Conservation (phyloP, 805 yeast species). For the Ascoidea tarda region DNA sequence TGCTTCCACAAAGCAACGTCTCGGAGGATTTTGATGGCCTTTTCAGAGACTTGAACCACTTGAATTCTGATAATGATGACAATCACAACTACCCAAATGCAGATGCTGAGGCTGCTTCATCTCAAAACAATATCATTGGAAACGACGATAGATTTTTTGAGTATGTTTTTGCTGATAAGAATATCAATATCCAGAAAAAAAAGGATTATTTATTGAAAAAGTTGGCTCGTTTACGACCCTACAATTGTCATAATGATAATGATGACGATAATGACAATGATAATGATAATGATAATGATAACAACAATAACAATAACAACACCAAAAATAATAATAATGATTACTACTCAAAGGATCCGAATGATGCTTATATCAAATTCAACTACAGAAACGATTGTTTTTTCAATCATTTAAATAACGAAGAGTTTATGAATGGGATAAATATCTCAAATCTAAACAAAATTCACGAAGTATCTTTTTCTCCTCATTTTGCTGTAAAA, state of each 20-base stretch:
- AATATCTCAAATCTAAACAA: neutral
- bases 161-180: neutral
- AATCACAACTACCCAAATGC: neutral
- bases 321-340: neutral
- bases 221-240: neutral
- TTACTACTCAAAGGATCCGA: neutral
- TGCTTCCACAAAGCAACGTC: neutral
- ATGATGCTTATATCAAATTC: neutral
- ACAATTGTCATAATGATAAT: neutral
- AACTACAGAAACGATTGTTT: constrained; percentile 1
- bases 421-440: neutral
- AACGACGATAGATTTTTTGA: neutral
- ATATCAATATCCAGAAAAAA: neutral
- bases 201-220: neutral
- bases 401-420: neutral
- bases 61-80: neutral
- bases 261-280: constrained; percentile 1
- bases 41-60: neutral
- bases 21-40: neutral
- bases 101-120: neutral
- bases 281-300: constrained; percentile 2
- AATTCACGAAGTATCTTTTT: constrained; percentile 7
- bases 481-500: constrained; percentile 13
- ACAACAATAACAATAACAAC: constrained; percentile 1
- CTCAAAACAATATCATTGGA: neutral